Evolutionary conservation across 306 rosid genomes (phyloP).

Genomic region (Medicago lupulina): DNA sequence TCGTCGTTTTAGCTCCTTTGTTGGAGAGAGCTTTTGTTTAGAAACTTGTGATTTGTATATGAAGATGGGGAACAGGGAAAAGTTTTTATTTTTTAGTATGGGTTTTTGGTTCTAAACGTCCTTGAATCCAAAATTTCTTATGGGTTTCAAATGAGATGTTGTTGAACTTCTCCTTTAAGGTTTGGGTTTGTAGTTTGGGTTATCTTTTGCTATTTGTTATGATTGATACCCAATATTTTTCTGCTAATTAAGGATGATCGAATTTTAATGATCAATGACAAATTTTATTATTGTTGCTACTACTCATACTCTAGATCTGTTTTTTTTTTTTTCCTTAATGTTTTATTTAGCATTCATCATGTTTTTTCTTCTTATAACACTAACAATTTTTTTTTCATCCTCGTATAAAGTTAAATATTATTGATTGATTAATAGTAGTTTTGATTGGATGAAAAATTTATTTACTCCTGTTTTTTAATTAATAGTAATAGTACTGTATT

Average conservation of each 20-base stretch:
- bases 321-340: background rate
- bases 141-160: slow-evolving; percentile 48
- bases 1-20: slow-evolving; percentile 40
- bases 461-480: too few relatives aligned
- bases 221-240: slow-evolving; percentile 35
- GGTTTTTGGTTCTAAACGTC: slow-evolving; percentile 43
- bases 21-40: slow-evolving; percentile 37
- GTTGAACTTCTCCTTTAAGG: slow-evolving; percentile 29
- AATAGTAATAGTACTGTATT: too few relatives aligned
- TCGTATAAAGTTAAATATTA: too few relatives aligned
- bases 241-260: slow-evolving; percentile 34
- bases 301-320: slow-evolving; percentile 10
- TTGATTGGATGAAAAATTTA: too few relatives aligned
- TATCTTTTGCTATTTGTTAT: slow-evolving; percentile 32
- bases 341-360: too few relatives aligned
- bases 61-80: background rate
- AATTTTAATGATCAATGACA: slow-evolving; percentile 49
- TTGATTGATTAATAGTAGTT: too few relatives aligned
- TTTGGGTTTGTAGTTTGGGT: slow-evolving; percentile 11
- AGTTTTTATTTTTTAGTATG: background rate
- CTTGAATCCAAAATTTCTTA: slow-evolving; percentile 41
- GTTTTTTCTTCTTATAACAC: too few relatives aligned
- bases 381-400: too few relatives aligned
- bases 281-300: background rate
- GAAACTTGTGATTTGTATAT: slow-evolving; percentile 26